These are phyloP conservation scores for Aspergillus niger DNA, from an alignment of 2,329 filamentous ascomycete genomes.

Conservation along the genomic window DNA sequence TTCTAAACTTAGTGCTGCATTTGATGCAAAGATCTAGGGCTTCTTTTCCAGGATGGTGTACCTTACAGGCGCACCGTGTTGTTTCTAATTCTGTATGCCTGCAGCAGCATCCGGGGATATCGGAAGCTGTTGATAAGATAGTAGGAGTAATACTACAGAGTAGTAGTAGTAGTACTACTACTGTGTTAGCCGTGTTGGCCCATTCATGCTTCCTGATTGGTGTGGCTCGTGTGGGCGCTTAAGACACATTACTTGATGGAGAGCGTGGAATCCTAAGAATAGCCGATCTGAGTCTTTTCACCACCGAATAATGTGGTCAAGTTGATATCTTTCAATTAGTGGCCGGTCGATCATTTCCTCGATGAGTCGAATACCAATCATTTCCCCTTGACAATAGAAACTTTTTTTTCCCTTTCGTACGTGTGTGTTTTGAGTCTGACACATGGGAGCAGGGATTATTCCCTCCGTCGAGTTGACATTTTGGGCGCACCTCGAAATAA, in stretches of 20 bases:
- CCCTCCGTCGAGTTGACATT: neutral
- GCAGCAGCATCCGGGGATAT: neutral
- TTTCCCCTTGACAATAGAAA: neutral
- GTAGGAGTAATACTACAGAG: neutral
- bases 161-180: neutral
- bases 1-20: no score
- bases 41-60: neutral
- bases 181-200: neutral
- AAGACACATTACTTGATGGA: neutral
- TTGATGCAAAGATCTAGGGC: no score
- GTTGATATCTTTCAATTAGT: neutral
- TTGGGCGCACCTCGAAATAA: slow-evolving; percentile 4
- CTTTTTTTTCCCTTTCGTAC: neutral
- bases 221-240: neutral
- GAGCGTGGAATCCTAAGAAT: slow-evolving; percentile 11
- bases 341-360: slow-evolving; percentile 14
- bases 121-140: neutral
- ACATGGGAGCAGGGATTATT: slow-evolving; percentile 16
- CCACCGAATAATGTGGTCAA: neutral
- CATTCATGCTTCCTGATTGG: neutral
- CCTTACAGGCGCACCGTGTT: neutral
- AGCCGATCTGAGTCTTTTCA: neutral
- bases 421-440: neutral
- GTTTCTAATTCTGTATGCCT: neutral
- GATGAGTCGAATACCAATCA: neutral